Percentiles rank a stretch among this genome's conserved stretches.
phyloP scores from a whole-genome alignment of 176 grass and related monocot species.

The Triticum turgidum region DNA sequence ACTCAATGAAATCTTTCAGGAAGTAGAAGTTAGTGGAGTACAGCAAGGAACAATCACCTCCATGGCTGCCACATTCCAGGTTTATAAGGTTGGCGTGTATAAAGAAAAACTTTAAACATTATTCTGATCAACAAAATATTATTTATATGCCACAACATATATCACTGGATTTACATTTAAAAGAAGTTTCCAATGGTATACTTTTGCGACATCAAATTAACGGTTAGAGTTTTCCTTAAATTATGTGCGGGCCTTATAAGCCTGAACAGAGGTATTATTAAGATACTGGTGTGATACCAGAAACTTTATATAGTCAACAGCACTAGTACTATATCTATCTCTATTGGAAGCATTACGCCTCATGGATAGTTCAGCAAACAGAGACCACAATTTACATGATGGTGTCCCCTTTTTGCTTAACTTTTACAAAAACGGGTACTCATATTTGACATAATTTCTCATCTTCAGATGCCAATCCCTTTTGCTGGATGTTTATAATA shows the following conservation, averaged over 20 bases:
- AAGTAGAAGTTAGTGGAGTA: neutral
- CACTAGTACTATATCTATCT: neutral
- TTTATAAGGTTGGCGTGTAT: too few relatives aligned
- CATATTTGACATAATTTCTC: neutral
- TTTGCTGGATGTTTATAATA: neutral
- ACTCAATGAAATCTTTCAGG: neutral
- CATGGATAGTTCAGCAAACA: neutral
- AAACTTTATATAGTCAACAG: neutral
- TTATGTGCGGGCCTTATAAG: too few relatives aligned
- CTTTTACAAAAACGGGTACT: too few relatives aligned
- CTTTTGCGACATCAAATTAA: too few relatives aligned
- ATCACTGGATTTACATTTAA: too few relatives aligned
- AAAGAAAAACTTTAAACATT: too few relatives aligned
- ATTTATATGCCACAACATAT: too few relatives aligned
- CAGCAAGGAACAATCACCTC: conserved; percentile 4
- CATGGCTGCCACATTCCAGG: neutral
- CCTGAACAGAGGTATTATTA: too few relatives aligned
- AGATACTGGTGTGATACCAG: neutral
- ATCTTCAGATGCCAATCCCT: neutral
- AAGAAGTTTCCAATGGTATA: too few relatives aligned
- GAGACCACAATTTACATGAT: neutral
- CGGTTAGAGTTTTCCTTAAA: too few relatives aligned
- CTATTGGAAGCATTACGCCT: neutral
- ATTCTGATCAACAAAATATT: too few relatives aligned
- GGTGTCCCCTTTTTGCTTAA: too few relatives aligned